phyloP scores from a whole-genome alignment of 345 rosid genomes.

The sweet orange (Citrus sinensis) region DVS_A1.0 CM039163.1:32300501-32301000 shows the following conservation, averaged over 20 bases:
- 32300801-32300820: neutral
- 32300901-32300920: constrained; percentile 56
- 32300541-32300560: constrained; percentile 44
- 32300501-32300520: constrained; percentile 93
- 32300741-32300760: neutral
- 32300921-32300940: constrained; percentile 75
- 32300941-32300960: constrained; percentile 96
- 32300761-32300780: neutral
- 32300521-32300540: constrained; percentile 96
- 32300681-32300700: constrained; percentile 96
- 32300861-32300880: neutral
- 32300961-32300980: constrained; percentile 90
- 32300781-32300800: neutral
- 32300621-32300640: constrained; percentile 60
- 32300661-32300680: constrained; percentile 93
- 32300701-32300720: constrained; percentile 63
- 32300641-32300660: constrained; percentile 86
- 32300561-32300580: constrained; percentile 60
- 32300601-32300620: constrained; percentile 61
- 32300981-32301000: constrained; percentile 76
- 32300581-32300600: constrained; percentile 66
- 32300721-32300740: neutral
- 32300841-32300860: neutral
- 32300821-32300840: neutral
- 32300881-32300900: neutral